These are phyloP conservation scores for Alternaria ethzedia DNA, from an alignment of 2,329 filamentous ascomycete species.

Conservation along the genomic window DNA sequence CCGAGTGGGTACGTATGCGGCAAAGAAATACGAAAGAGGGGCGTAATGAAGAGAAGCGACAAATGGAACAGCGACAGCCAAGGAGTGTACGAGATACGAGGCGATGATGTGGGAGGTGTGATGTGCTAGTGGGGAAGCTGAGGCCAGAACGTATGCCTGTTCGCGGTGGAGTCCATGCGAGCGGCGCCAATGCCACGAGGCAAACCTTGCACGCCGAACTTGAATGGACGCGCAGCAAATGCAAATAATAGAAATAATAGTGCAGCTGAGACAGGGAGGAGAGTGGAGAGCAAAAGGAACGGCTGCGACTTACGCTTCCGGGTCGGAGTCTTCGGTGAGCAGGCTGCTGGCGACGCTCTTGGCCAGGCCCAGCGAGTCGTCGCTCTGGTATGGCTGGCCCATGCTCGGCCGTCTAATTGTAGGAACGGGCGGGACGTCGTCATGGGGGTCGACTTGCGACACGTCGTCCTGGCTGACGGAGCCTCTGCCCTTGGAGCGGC, in stretches of 20 bases:
- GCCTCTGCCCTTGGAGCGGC: constrained; percentile 48
- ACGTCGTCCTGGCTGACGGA: constrained; percentile 39
- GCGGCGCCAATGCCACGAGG: constrained; percentile 17
- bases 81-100: constrained; percentile 14
- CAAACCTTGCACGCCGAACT: not conserved
- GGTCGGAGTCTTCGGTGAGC: constrained; percentile 59
- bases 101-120: constrained; percentile 12
- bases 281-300: not conserved
- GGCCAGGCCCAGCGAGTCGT: constrained; percentile 51
- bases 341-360: constrained; percentile 58
- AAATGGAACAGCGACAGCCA: constrained; percentile 18
- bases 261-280: constrained; percentile 13
- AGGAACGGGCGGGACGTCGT: constrained; percentile 33
- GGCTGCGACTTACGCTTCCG: constrained; percentile 54
- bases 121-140: constrained; percentile 24
- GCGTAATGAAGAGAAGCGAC: constrained; percentile 12
- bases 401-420: constrained; percentile 18
- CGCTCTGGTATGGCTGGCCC: constrained; percentile 38
- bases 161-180: constrained; percentile 28
- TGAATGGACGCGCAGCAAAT: constrained; percentile 6
- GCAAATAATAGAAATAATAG: constrained; percentile 6
- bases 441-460: constrained; percentile 25
- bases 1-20: constrained; percentile 17
- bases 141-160: constrained; percentile 23
- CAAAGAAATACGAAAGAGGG: constrained; percentile 21